phyloP scores from a whole-genome alignment of 768 basidiomycete genomes.

The Lentinula edodes region DNA sequence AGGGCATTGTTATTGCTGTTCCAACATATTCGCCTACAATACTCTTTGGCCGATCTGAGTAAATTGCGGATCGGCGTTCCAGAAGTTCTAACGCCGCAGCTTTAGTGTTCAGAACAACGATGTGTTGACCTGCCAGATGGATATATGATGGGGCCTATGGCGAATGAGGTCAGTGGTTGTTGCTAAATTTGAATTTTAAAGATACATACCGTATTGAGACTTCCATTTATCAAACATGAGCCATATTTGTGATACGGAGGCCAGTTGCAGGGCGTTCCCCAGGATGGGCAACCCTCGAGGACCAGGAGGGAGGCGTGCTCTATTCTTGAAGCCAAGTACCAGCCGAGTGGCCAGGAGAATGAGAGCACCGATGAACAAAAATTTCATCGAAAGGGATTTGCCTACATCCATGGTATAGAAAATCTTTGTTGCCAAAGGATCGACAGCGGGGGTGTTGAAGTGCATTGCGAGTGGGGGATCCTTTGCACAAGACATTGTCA shows the following conservation, averaged over 20 bases:
- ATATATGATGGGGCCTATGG: not conserved
- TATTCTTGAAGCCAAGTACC: no score
- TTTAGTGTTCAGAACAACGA: not conserved
- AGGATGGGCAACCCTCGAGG: constrained; percentile 25
- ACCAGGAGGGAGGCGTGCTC: constrained; percentile 20
- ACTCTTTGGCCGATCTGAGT: not conserved
- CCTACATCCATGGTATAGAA: no score
- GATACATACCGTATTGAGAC: not conserved
- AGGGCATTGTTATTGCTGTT: not conserved
- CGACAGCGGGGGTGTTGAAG: no score
- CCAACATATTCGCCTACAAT: not conserved
- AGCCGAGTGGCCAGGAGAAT: no score
- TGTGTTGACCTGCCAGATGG: not conserved
- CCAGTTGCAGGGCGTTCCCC: constrained; percentile 17
- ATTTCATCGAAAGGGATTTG: no score
- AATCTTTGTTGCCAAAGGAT: no score
- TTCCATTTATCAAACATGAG: not conserved
- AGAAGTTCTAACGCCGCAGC: not conserved
- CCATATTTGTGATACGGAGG: not conserved
- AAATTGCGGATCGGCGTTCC: not conserved
- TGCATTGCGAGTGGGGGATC: no score
- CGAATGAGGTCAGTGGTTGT: not conserved
- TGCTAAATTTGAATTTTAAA: not conserved
- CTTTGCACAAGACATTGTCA: no score
- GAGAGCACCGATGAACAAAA: no score